Evolutionary conservation across 371 early-diverging fungal genomes (phyloP).

Genomic region (Basidiobolus heterosporus): DNA sequence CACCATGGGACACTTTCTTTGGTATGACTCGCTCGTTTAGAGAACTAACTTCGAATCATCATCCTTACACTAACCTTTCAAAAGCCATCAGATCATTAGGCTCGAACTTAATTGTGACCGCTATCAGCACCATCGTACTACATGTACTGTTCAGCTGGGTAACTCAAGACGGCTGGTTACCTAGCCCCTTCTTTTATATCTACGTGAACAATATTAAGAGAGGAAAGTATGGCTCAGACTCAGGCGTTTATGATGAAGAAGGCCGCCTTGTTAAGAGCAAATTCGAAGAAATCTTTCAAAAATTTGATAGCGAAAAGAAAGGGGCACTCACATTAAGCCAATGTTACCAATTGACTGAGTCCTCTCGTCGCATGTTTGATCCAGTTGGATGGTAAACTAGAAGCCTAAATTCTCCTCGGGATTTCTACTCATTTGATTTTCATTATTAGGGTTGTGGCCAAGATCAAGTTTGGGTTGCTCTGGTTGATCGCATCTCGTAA

Average conservation of each 20-base stretch:
- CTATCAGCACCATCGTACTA: conserved; percentile 16
- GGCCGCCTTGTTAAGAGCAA: conserved; percentile 20
- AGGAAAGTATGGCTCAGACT: conserved; percentile 29
- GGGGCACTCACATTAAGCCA: conserved; percentile 6
- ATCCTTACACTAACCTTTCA: not conserved
- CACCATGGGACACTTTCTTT: conserved; percentile 15
- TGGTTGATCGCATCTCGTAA: too few relatives aligned
- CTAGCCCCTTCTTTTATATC: conserved; percentile 19
- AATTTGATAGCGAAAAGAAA: conserved; percentile 15
- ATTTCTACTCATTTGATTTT: too few relatives aligned
- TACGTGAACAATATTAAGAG: conserved; percentile 20
- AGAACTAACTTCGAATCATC: not conserved
- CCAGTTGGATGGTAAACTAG: too few relatives aligned
- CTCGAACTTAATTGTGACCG: conserved; percentile 17
- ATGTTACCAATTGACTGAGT: too few relatives aligned
- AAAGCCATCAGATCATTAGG: conserved; percentile 20
- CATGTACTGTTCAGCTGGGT: conserved; percentile 14
- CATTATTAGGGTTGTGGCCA: too few relatives aligned
- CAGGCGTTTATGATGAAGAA: conserved; percentile 19
- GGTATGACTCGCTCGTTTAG: conserved; percentile 1
- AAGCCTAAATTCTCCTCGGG: too few relatives aligned
- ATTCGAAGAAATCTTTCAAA: conserved; percentile 29
- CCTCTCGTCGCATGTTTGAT: too few relatives aligned
- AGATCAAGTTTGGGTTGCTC: too few relatives aligned
- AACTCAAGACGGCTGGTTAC: conserved; percentile 12